Conservation (phyloP, 1,284 basidiomycete genomes). For the Apiotrichum veenhuisii region DNA sequence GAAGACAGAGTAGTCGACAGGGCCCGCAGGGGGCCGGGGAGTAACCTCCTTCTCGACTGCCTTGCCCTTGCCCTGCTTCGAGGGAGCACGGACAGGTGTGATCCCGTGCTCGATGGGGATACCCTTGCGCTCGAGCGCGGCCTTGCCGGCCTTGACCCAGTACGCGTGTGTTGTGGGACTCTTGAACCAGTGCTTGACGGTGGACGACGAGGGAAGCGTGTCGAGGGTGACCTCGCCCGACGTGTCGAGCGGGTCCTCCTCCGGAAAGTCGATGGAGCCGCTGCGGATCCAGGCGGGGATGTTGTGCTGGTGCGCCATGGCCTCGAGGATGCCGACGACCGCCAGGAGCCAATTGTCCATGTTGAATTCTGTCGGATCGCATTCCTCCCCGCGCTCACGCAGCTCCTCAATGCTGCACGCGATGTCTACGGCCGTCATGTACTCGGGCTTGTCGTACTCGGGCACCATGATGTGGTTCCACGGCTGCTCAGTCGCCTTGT, state of each 20-base stretch:
- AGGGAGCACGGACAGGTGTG: not conserved
- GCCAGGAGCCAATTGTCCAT: constrained; percentile 42
- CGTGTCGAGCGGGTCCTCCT: not conserved
- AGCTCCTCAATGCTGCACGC: not conserved
- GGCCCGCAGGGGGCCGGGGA: too few relatives aligned
- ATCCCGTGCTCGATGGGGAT: constrained; percentile 32
- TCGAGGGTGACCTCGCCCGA: constrained; percentile 17
- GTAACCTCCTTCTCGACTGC: too few relatives aligned
- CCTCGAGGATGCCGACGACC: constrained; percentile 47
- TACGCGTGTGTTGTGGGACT: constrained; percentile 3
- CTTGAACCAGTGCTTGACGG: constrained; percentile 36
- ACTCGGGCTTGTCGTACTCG: constrained; percentile 35
- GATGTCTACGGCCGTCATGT: constrained; percentile 2
- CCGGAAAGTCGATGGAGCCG: constrained; percentile 30
- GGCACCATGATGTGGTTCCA: constrained; percentile 48
- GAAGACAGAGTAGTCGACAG: not conserved
- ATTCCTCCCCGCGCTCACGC: not conserved
- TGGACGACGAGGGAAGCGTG: constrained; percentile 30
- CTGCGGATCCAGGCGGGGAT: constrained; percentile 45
- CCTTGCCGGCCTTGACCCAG: constrained; percentile 33
- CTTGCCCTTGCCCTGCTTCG: not conserved
- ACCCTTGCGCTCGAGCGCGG: constrained; percentile 29
- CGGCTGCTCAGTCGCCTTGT: constrained; percentile 47
- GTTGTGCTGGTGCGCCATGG: constrained; percentile 30
- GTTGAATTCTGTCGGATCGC: constrained; percentile 3